Conservation (phyloP, 2,329 filamentous ascomycete species). For the Aspergillus hortae region DNA sequence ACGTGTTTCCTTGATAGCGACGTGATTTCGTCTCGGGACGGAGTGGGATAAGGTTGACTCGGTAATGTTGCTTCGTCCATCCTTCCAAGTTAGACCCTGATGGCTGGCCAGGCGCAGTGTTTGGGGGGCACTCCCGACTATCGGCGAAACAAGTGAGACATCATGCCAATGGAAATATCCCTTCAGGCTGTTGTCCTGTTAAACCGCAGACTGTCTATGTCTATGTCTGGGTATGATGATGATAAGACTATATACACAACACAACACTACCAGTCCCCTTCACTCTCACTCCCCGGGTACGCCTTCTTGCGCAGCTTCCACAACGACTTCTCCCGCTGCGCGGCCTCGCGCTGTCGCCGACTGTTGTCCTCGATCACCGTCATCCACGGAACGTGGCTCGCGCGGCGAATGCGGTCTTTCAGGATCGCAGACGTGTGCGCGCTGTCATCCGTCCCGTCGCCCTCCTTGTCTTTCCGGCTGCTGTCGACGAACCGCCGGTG, state of each 20-base stretch:
- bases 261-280: constrained; percentile 28
- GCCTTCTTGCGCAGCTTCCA: constrained; percentile 41
- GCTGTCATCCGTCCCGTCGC: constrained; percentile 12
- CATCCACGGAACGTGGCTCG: constrained; percentile 41
- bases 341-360: constrained; percentile 23
- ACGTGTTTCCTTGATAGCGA: too few species aligned
- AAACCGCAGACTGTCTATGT: too few species aligned
- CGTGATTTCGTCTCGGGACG: too few species aligned
- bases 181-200: too few species aligned
- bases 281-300: constrained; percentile 36
- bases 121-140: too few species aligned
- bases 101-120: too few species aligned
- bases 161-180: too few species aligned
- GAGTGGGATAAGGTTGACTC: too few species aligned
- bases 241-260: not conserved
- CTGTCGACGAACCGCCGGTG: constrained; percentile 23
- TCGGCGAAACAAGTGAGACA: too few species aligned
- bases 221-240: too few species aligned
- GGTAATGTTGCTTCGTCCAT: too few species aligned
- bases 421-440: constrained; percentile 23
- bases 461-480: constrained; percentile 14
- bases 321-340: constrained; percentile 27
- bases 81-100: too few species aligned
- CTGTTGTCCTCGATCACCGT: constrained; percentile 34
- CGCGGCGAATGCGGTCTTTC: constrained; percentile 32